Percentiles rank a stretch among this genome's conserved stretches.
Conservation (phyloP, 2,329 filamentous ascomycete species). For the Trichoderma sp. region DNA sequence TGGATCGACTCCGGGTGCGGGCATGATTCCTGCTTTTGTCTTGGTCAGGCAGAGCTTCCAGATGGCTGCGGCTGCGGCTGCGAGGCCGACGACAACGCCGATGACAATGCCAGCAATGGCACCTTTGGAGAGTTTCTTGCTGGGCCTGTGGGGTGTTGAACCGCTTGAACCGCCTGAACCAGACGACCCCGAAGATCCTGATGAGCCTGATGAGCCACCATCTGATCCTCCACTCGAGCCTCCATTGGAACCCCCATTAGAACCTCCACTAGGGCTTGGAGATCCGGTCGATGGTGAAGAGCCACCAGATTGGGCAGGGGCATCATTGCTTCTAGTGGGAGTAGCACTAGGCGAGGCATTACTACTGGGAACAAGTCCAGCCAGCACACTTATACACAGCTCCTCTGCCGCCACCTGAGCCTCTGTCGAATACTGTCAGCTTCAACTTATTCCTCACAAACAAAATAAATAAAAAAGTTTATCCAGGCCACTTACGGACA, state of each 20-base stretch:
- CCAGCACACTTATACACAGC: slow-evolving; percentile 12
- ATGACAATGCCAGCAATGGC: slow-evolving; percentile 12
- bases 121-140: background rate
- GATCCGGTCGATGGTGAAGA: background rate
- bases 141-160: background rate
- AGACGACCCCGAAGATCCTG: background rate
- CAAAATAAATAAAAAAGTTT: too few species aligned
- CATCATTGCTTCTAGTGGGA: background rate
- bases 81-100: background rate
- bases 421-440: background rate
- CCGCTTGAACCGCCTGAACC: background rate
- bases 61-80: background rate
- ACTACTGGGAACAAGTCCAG: background rate
- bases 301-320: background rate
- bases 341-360: background rate
- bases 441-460: background rate
- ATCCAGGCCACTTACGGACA: background rate
- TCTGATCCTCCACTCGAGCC: background rate
- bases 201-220: background rate
- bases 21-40: background rate
- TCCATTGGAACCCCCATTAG: background rate
- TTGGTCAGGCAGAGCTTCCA: background rate
- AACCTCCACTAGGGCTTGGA: background rate
- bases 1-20: background rate
- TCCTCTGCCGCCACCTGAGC: slow-evolving; percentile 5